Conservation (phyloP, 2,329 filamentous ascomycete species). For the Graphilbum fragrans region DNA sequence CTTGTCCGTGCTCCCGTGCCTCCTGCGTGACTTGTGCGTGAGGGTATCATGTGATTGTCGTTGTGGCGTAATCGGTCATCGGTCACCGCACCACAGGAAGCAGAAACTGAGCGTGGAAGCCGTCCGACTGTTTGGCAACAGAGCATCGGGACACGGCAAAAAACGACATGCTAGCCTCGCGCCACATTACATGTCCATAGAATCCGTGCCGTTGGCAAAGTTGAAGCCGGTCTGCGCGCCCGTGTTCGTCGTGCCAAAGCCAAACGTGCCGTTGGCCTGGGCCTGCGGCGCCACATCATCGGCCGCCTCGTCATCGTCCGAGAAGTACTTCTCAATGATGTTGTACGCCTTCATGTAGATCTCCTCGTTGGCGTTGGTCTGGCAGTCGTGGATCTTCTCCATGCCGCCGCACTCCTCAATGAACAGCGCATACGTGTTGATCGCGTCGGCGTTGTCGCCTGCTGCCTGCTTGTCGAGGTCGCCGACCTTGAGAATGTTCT, state of each 20-base stretch:
- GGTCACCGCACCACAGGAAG: neutral
- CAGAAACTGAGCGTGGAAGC: too few relatives aligned
- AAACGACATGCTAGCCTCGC: neutral
- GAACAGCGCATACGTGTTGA: conserved; percentile 95
- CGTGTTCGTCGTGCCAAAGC: conserved; percentile 59
- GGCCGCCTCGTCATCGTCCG: conserved; percentile 90
- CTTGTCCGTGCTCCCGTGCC: too few relatives aligned
- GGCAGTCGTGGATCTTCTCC: conserved; percentile 99
- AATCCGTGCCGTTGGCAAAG: conserved; percentile 65
- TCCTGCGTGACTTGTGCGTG: too few relatives aligned
- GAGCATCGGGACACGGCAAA: neutral
- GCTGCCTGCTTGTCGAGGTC: conserved; percentile 94
- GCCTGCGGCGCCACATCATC: conserved; percentile 61
- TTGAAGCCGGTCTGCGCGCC: conserved; percentile 68
- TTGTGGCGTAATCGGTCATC: too few relatives aligned
- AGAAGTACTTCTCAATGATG: conserved; percentile 99
- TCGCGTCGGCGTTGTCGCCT: conserved; percentile 59
- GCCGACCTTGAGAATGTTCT: conserved; percentile 99
- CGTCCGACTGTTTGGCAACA: neutral
- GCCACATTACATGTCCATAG: conserved; percentile 49
- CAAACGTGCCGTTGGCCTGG: conserved; percentile 60
- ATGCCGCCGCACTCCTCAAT: conserved; percentile 98
- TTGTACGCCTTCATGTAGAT: conserved; percentile 99
- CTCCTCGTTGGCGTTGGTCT: conserved; percentile 99
- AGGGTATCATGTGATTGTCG: too few relatives aligned